Evolutionary conservation across 1,139 yeast genomes (phyloP), one percentile per base, ranked within the genome.

Genomic region (Torulaspora pretoriensis): DNA sequence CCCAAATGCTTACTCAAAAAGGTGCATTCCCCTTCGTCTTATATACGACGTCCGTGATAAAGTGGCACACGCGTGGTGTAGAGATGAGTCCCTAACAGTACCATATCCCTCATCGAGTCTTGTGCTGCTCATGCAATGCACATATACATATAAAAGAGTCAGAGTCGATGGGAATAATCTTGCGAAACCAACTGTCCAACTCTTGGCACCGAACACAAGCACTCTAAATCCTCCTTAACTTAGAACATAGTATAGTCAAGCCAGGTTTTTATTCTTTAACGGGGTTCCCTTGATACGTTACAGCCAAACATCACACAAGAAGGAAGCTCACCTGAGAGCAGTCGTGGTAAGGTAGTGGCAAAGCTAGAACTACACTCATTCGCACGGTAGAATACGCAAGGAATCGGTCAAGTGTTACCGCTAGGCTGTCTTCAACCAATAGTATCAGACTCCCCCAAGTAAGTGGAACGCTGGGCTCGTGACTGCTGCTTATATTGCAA

Each of bases 31-130:
- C 24, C n/a, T 8, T 9, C 35, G 16, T 13, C 25, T 38, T 32
- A 32, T 38, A 38, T 30, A 38, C 33, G 35, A 31, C 30, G 30
- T 23, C 31, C 23, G 16, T 3, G 23, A 10, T 26, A n/a, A 24
- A 19, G 17, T 27, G 33, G 35, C 37, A 31, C 35, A 22, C 14
- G 39, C 43, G 46, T 43, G 46, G 46, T 43, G 46, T 43, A 43
- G 34, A 29, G 46, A 39, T 39, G 46, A 43, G 40, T 43, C 46
- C 46, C 46, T 43, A 38, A 40, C 29, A 39, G 32, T 26, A 29
- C 16, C 43, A 31, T 31, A 34, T 33, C 43, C 30, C 38, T 29
- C 43, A 25, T 17, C 19, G 23, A 14, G 14, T 23, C 38, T 29
- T 38, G 13, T 17, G 13, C 28, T 10, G n/a, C 19, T 9, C 19